Conservation (phyloP, 106 monocot species). For the Dioscorea alata region DNA sequence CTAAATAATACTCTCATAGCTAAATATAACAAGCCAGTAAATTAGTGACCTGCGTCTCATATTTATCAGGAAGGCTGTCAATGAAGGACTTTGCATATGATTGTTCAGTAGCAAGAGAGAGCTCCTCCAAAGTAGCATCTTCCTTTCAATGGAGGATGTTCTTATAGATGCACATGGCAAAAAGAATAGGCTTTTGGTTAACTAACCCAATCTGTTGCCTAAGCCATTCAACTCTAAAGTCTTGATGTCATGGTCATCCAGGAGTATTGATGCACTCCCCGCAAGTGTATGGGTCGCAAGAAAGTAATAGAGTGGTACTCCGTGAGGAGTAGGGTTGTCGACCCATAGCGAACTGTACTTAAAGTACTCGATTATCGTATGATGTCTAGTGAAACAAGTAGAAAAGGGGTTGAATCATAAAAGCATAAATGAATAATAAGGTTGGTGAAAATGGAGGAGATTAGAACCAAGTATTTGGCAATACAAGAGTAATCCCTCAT, state of each 20-base stretch:
- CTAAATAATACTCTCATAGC: not conserved
- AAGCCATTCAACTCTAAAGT: slow-evolving; percentile 4
- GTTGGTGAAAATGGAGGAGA: no score
- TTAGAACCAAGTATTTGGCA: no score
- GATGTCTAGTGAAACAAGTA: no score
- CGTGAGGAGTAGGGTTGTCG: no score
- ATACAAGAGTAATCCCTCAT: no score
- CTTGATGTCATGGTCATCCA: slow-evolving; percentile 12
- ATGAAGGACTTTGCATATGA: not conserved
- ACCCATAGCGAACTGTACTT: no score
- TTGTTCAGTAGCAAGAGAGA: not conserved
- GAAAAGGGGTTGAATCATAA: no score
- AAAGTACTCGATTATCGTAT: no score
- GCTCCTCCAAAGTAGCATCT: slow-evolving; percentile 2
- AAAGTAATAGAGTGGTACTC: no score
- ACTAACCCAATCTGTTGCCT: slow-evolving; percentile 19
- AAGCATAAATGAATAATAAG: no score
- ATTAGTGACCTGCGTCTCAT: slow-evolving; percentile 12
- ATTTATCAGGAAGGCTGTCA: not conserved
- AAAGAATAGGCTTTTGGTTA: slow-evolving; percentile 9
- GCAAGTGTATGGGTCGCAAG: no score
- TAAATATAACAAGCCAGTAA: not conserved
- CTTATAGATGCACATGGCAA: not conserved
- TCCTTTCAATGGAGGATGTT: slow-evolving; percentile 4
- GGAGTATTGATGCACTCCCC: no score